phyloP scores from a whole-genome alignment of 495 filamentous ascomycete species.

The Annulohypoxylon bovei region DNA sequence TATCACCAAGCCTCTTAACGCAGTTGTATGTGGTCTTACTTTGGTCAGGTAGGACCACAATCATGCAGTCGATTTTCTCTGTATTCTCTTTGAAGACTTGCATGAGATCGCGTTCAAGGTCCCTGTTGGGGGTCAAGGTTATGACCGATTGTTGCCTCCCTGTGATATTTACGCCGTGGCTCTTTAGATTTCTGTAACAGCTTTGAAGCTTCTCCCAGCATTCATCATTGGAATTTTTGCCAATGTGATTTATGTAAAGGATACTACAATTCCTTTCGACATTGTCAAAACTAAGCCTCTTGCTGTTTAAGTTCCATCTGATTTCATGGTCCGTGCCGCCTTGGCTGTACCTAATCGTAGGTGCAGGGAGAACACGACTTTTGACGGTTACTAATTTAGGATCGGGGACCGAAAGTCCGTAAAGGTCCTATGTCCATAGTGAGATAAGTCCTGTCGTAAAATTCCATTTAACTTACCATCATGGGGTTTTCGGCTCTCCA shows the following conservation, averaged over 20 bases:
- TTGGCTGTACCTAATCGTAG: not conserved
- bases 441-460: not conserved
- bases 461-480: not conserved
- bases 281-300: not conserved
- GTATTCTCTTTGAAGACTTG: not conserved
- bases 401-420: not conserved
- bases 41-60: not conserved
- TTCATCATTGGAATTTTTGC: not conserved
- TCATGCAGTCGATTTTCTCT: not conserved
- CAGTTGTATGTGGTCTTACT: not conserved
- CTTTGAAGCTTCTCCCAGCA: not conserved
- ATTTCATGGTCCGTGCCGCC: not conserved
- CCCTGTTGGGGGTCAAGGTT: not conserved
- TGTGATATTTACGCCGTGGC: constrained; percentile 4
- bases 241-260: not conserved
- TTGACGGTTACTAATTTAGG: not conserved
- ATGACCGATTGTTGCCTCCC: not conserved
- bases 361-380: not conserved
- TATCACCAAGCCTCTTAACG: constrained; percentile 14
- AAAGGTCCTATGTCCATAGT: not conserved
- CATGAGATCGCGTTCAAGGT: not conserved
- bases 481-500: not conserved
- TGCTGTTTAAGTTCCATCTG: not conserved
- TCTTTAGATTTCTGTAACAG: not conserved
- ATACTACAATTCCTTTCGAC: not conserved